Base-by-base conservation (phyloP, 2,329 filamentous ascomycete species). In the Fusarium coicis region DNA sequence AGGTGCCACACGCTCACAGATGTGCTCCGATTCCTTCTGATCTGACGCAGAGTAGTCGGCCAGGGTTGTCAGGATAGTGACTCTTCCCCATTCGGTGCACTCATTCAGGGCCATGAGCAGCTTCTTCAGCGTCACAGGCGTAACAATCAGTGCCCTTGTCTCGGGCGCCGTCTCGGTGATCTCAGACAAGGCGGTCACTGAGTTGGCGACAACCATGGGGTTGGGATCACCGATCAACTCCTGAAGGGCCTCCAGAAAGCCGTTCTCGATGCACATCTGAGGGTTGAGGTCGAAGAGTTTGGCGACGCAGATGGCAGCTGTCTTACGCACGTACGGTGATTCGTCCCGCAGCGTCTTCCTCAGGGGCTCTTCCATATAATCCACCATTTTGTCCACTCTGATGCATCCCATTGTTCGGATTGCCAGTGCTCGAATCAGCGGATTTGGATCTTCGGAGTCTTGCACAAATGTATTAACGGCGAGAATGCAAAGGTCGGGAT, bases 351-450 rank as follows among this genome's bases (percentile, higher is more conserved):
- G 86, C 18, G 96, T 99, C 85, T 99, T 99, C 77, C 96, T 90
- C 72, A 99, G 84, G 19, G 96, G 96, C 80, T 99, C 96, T 83
- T 98, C 96, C 96, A 99, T 98, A 83, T 99, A 99, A 81, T 99
- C 96, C 74, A 98, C 94, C 94, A 99, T 99, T 84, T 99, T 99
- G 77, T 98, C 96, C 63, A 99, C 96, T 63, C 96, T 88, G 78
- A 99, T 98, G 80, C 96, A 98, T 44, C 96, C 96, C 96, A 99
- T 99, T 39, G 96, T 99, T 78, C 96, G 90, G 82, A 99, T 97
- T 62, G 96, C 96, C 57, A 99, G 88, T 56, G 96, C 96, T 87
- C 96, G 89, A 79, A 99, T 94, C 30, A 99, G 89, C 19, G 96
- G 96, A 80, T 99, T 99, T 47, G 96, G 96, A 79, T 99, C 96